Evolutionary conservation across 2,329 filamentous ascomycete genomes (phyloP), one percentile per base, ranked within the genome.

Genomic region (Grosmannia penicillata): DNA sequence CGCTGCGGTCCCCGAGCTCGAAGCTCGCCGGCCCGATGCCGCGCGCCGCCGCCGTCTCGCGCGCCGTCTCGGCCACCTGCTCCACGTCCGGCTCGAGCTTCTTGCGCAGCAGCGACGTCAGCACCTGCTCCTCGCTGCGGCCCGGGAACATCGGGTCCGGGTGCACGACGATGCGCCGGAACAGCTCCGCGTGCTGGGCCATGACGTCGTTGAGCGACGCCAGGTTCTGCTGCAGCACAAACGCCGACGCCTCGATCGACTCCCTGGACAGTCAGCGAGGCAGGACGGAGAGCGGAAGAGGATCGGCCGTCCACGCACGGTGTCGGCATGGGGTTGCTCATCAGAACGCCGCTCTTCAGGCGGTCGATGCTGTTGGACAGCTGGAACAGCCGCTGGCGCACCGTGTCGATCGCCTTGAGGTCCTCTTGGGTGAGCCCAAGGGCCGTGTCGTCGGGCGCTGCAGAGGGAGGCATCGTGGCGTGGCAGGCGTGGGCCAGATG

Each of bases 21-120:
- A 56, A 53, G 32, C 51, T 55, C 33, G 39, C 43, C 4, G 43
- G 42, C 6, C 54, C 51, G 18, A 59, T 42, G 8, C 56, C 56
- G 8, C 48, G 49, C 8, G 48, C 47, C 10, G 49, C 52, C 11
- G 63, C 63, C 22, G 62, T 61, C 41, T 63, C 63, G 26, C 72
- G 69, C 1, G 76, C 79, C 37, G 75, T 62, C 18, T 75, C 70
- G 21, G 89, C 75, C 60, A 79, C 78, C 40, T 77, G 74, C 53
- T 87, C 82, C 15, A 86, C 76, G 19, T 73, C 68, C 0, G 83
- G 82, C 47, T 91, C 84, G 35, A 86, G 68, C 54, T 91, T 91
- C 59, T 91, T 93, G 28, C 84, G 78, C 24, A 93, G 63, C 3
- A 93, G 65, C 49, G 79, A 72, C 21, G 72, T 66, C 1, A 89